Evolutionary conservation across 2,329 filamentous ascomycete species (phyloP), one percentile per base, ranked within the genome.

Genomic region (Arthrobotrys sinensis): DNA sequence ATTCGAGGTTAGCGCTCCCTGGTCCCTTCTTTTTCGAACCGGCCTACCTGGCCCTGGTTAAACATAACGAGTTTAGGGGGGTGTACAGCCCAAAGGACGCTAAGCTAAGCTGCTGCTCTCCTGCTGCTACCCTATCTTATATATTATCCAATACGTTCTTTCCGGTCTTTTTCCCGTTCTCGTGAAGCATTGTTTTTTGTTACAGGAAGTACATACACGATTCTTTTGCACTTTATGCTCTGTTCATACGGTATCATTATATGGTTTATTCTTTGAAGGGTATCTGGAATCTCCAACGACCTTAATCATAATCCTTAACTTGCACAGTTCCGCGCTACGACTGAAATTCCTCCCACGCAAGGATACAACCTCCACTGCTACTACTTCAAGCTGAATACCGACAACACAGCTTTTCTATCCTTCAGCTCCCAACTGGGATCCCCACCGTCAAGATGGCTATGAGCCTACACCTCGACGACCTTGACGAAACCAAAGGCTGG

Each of bases 401-500:
- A 21, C 57, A 63, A 45, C 38, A 46, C 57, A 45, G 36, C 10
- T 12, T 57, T 40, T 8, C 32, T 8, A 55, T 55, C 14, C 38
- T 57, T 57, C 52, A 57, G 52, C 52, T 43, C 36, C 36, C 19
- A 19, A 19, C 34, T 38, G 12, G 43, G 38, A 43, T 2, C 12
- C 7, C 36, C 34, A 45, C 38, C 1, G 32, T 28, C 50, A 55
- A 67, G 38, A 78, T 78, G 75, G 75, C 75, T 32, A 78, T 78
- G 75, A 78, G 75, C 67, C 65, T 78, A 14, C 75, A 78, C 63
- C 60, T 78, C 52, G 75, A 78, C 45, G 75, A 78, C 32, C 50
- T 77, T 1, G 75, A 78, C 62, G 75, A 78, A 34, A 34, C 50
- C 11, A 67, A 63, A 38, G 43, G 60, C 21, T 72, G 67, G 75